Evolutionary conservation across 352 stramenopile species (phyloP).

Genomic region (Phytophthora pisi): DNA sequence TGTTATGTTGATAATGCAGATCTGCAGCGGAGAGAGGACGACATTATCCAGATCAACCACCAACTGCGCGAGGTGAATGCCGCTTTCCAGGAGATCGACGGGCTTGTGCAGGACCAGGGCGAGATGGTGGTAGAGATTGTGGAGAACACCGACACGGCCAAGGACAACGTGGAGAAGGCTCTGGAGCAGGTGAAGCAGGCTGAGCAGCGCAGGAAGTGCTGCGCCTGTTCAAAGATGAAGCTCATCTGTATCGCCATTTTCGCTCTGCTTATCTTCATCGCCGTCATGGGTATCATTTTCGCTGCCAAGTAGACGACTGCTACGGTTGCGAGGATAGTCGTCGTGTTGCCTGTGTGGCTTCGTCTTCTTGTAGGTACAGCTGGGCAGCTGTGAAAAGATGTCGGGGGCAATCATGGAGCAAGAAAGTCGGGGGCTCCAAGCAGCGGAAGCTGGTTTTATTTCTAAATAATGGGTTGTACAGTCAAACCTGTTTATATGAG

Average conservation of each 20-base stretch:
- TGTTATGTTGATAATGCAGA: conserved; percentile 44
- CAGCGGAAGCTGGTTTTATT: conserved; percentile 26
- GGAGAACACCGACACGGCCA: conserved; percentile 79
- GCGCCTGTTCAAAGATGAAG: conserved; percentile 67
- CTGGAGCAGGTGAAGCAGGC: conserved; percentile 77
- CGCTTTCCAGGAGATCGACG: conserved; percentile 86
- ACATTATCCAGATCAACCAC: conserved; percentile 90
- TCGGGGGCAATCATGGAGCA: background rate
- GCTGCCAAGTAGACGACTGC: conserved; percentile 36
- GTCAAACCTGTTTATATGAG: too few relatives aligned
- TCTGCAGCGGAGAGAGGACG: conserved; percentile 77
- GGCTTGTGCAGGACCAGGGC: conserved; percentile 82
- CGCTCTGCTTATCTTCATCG: conserved; percentile 55
- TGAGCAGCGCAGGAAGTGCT: conserved; percentile 72
- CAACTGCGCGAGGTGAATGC: conserved; percentile 87
- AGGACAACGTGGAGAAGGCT: conserved; percentile 76
- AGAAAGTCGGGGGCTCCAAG: conserved; percentile 1
- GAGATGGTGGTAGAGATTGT: conserved; percentile 84
- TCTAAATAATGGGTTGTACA: conserved; percentile 33
- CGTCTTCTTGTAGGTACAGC: conserved; percentile 21
- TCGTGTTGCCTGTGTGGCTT: conserved; percentile 5
- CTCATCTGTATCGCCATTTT: conserved; percentile 73
- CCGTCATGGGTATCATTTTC: conserved; percentile 58
- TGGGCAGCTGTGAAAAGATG: background rate
- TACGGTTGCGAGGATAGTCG: conserved; percentile 4